phyloP scores from a whole-genome alignment of 768 basidiomycete genomes.

The Boletus pseudopeckii region DNA sequence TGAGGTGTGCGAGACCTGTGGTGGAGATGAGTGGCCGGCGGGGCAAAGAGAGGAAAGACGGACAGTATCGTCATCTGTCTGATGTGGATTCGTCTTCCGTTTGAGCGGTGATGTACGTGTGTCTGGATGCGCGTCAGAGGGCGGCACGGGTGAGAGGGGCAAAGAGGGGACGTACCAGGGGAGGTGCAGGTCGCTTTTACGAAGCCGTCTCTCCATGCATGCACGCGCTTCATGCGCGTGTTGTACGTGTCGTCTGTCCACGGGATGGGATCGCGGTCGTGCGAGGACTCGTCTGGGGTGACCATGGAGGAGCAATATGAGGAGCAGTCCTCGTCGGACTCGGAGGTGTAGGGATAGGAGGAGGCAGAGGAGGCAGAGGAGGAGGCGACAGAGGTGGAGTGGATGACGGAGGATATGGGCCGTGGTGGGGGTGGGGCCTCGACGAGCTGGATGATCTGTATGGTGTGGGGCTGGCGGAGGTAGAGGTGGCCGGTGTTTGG shows the following conservation, averaged over 20 bases:
- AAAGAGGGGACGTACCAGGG: slow-evolving; percentile 36
- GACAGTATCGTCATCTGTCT: slow-evolving; percentile 40
- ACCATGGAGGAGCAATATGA: slow-evolving; percentile 74
- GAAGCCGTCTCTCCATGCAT: slow-evolving; percentile 66
- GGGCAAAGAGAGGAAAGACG: slow-evolving; percentile 18
- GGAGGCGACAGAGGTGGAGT: slow-evolving; percentile 39
- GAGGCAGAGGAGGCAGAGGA: slow-evolving; percentile 36
- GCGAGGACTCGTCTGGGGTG: slow-evolving; percentile 37
- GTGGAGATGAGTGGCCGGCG: slow-evolving; percentile 14
- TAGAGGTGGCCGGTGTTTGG: slow-evolving; percentile 41
- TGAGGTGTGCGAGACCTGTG: slow-evolving; percentile 49
- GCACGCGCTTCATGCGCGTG: slow-evolving; percentile 61
- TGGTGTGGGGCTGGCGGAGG: slow-evolving; percentile 46
- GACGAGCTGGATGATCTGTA: slow-evolving; percentile 72
- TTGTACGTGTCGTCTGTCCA: slow-evolving; percentile 49
- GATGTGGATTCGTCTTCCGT: slow-evolving; percentile 39
- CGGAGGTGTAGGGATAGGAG: slow-evolving; percentile 36
- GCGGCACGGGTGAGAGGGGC: background rate
- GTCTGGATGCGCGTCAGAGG: slow-evolving; percentile 13
- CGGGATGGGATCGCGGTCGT: slow-evolving; percentile 19
- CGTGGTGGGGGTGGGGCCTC: slow-evolving; percentile 54
- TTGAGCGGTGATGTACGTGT: slow-evolving; percentile 43
- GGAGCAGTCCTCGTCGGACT: slow-evolving; percentile 46
- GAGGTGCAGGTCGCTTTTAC: slow-evolving; percentile 41
- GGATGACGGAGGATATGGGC: slow-evolving; percentile 35